phyloP scores from a whole-genome alignment of 257 asterid genomes.

The Rauvolfia tetraphylla region DNA sequence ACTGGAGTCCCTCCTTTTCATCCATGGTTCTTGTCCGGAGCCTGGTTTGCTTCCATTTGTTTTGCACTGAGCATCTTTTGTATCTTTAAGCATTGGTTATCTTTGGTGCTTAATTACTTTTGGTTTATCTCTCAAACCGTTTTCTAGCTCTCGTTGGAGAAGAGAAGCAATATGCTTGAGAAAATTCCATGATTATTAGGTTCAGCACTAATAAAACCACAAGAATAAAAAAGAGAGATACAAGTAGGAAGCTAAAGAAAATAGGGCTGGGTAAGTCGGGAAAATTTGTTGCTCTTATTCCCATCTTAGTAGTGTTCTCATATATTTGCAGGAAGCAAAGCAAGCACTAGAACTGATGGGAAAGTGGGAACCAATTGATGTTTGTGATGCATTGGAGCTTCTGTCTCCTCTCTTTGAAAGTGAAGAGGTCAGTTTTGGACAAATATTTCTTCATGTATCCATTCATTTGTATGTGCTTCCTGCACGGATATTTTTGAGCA shows the following conservation, averaged over 20 bases:
- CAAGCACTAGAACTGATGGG: constrained; percentile 95
- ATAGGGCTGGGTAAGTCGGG: not conserved
- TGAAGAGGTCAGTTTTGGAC: constrained; percentile 70
- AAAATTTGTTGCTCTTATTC: not conserved
- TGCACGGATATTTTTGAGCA: not conserved
- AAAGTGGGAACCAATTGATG: constrained; percentile 96
- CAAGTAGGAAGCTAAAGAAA: not conserved
- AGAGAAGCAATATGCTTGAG: not conserved
- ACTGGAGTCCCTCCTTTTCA: not conserved
- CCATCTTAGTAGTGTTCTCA: not conserved
- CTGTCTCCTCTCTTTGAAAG: constrained; percentile 96
- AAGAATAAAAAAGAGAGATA: not conserved
- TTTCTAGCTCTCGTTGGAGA: not conserved
- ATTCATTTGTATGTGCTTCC: not conserved
- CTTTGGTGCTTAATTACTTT: not conserved
- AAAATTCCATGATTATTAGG: not conserved
- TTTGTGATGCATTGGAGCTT: constrained; percentile 94
- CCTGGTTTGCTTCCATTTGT: not conserved
- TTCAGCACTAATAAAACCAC: not conserved
- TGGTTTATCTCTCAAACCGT: not conserved
- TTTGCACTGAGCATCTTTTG: not conserved
- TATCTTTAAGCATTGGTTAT: not conserved
- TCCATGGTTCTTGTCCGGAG: not conserved
- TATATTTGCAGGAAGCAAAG: constrained; percentile 78
- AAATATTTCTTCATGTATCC: constrained; percentile 16